Evolutionary conservation across 75 land plant species (phyloP).

Genomic region (Cryptomeria japonica): DNA sequence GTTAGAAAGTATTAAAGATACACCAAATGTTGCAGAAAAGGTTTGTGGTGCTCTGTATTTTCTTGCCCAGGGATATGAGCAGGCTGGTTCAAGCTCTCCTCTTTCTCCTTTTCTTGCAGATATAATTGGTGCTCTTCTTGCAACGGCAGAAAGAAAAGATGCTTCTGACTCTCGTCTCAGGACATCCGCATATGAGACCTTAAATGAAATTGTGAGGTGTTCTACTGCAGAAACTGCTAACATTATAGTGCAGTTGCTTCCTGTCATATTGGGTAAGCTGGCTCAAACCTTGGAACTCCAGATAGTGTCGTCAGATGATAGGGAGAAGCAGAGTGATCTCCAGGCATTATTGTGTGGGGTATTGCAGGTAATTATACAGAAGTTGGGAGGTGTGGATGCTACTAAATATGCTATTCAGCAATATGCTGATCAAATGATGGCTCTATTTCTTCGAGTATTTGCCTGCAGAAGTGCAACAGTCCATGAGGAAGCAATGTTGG

Average conservation of each 20-base stretch:
- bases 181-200: slow-evolving; percentile 71
- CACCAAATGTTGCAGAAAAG: slow-evolving; percentile 77
- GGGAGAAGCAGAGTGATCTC: slow-evolving; percentile 59
- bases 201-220: slow-evolving; percentile 68
- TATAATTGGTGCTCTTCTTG: slow-evolving; percentile 42
- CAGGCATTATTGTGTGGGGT: slow-evolving; percentile 76
- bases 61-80: slow-evolving; percentile 78
- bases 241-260: slow-evolving; percentile 50
- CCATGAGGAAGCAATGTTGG: slow-evolving; percentile 84
- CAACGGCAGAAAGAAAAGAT: slow-evolving; percentile 59
- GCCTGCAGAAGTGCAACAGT: slow-evolving; percentile 74
- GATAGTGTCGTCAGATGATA: slow-evolving; percentile 46
- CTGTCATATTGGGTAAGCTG: slow-evolving; percentile 55
- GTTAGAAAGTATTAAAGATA: slow-evolving; percentile 70
- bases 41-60: slow-evolving; percentile 88
- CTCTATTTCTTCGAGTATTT: slow-evolving; percentile 59
- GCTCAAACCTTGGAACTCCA: slow-evolving; percentile 51
- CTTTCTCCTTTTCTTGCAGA: slow-evolving; percentile 50
- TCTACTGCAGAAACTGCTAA: slow-evolving; percentile 43
- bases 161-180: slow-evolving; percentile 52
- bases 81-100: slow-evolving; percentile 34
- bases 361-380: slow-evolving; percentile 74
- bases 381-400: slow-evolving; percentile 39
- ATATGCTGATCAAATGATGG: slow-evolving; percentile 67
- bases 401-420: slow-evolving; percentile 55